A percentile compares a stretch with the other conserved stretches of the same genome.
Conservation (phyloP, 768 basidiomycete genomes). For the Termitomyces sp. region DNA sequence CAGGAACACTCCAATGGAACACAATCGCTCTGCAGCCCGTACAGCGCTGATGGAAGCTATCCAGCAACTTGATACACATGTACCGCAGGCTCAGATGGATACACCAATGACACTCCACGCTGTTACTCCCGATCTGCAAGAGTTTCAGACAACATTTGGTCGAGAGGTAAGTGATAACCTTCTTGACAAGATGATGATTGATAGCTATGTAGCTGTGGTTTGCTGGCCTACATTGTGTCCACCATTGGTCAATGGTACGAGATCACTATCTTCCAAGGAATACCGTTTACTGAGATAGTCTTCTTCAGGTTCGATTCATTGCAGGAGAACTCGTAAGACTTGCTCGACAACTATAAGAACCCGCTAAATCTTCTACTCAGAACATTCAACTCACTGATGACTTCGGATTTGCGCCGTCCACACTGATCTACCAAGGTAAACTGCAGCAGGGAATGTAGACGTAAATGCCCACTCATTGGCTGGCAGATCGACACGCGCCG, state of each 20-base stretch:
- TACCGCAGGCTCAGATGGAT: constrained; percentile 47
- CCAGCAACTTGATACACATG: constrained; percentile 49
- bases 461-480: constrained; percentile 4
- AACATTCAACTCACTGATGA: constrained; percentile 66
- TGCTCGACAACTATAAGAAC: constrained; percentile 5
- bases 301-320: constrained; percentile 68
- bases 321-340: constrained; percentile 73
- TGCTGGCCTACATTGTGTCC: constrained; percentile 79
- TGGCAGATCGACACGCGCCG: constrained; percentile 48
- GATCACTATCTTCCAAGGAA: not conserved
- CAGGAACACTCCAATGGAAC: constrained; percentile 85
- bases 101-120: constrained; percentile 72
- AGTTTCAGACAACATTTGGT: constrained; percentile 77
- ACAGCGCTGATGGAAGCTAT: constrained; percentile 55
- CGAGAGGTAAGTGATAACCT: constrained; percentile 55
- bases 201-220: constrained; percentile 68
- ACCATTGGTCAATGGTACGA: constrained; percentile 85
- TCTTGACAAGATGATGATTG: not conserved
- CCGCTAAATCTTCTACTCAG: constrained; percentile 30
- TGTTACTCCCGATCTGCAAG: constrained; percentile 74
- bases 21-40: constrained; percentile 54
- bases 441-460: constrained; percentile 8
- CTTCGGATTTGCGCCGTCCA: constrained; percentile 87
- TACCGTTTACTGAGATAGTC: not conserved
- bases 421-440: constrained; percentile 69